Evolutionary conservation across 2,329 filamentous ascomycete species (phyloP).

Genomic region (Stachybotrys elegans): DNA sequence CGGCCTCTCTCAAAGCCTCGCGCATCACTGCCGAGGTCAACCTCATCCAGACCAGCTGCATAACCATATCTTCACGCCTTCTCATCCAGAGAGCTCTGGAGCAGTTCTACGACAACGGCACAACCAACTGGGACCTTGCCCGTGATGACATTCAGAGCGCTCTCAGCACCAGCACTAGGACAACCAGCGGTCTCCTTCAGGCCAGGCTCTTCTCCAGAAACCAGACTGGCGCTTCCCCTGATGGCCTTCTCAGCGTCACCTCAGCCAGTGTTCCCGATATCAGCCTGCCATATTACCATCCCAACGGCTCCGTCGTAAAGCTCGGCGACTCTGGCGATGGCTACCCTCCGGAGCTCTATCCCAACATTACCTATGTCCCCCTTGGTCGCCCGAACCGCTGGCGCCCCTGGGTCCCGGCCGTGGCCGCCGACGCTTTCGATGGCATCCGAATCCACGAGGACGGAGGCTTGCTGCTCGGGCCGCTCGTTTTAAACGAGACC

Average conservation of each 20-base stretch:
- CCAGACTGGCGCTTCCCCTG: conserved; percentile 43
- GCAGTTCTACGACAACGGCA: conserved; percentile 44
- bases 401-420: conserved; percentile 34
- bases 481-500: conserved; percentile 64
- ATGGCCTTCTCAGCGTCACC: conserved; percentile 62
- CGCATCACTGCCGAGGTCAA: conserved; percentile 75
- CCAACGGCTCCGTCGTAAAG: conserved; percentile 52
- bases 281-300: conserved; percentile 53
- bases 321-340: conserved; percentile 61
- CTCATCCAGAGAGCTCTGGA: conserved; percentile 50
- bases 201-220: conserved; percentile 69
- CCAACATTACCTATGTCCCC: conserved; percentile 65
- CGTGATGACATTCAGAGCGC: conserved; percentile 65
- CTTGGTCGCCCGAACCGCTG: conserved; percentile 34
- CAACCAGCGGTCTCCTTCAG: conserved; percentile 63
- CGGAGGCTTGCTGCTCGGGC: conserved; percentile 68
- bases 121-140: conserved; percentile 56
- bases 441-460: conserved; percentile 44
- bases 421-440: conserved; percentile 44
- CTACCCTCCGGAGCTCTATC: conserved; percentile 69
- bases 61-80: conserved; percentile 64
- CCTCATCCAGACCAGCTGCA: conserved; percentile 70
- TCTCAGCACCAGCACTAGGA: conserved; percentile 54
- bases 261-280: conserved; percentile 43
- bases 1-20: conserved; percentile 80